A percentile compares a stretch with the other conserved stretches of the same genome.
Conservation (phyloP, 1,284 basidiomycete species). For the Amylostereum areolatum region DNA sequence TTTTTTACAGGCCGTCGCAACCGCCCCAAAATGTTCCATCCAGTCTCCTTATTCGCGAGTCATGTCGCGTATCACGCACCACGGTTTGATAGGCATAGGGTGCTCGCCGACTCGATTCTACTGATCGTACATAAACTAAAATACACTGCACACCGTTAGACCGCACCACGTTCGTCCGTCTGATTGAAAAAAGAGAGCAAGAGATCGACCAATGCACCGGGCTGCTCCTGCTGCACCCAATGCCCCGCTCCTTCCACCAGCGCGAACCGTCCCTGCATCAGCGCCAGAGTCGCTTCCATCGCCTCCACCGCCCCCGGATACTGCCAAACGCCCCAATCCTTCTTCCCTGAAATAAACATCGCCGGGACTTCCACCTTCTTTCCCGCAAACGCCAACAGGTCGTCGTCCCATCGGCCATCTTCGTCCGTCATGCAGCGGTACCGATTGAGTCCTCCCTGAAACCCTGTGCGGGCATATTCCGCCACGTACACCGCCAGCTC, state of each 20-base stretch:
- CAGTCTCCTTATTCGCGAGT: too few relatives aligned
- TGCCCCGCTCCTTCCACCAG: conserved; percentile 54
- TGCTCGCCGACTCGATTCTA: too few relatives aligned
- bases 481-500: conserved; percentile 43
- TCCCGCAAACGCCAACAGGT: conserved; percentile 21
- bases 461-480: conserved; percentile 48
- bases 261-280: conserved; percentile 39
- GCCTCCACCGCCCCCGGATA: conserved; percentile 38
- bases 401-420: conserved; percentile 8
- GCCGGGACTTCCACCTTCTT: conserved; percentile 41
- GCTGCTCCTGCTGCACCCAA: conserved; percentile 49
- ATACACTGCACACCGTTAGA: too few relatives aligned
- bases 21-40: too few relatives aligned
- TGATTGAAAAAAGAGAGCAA: conserved; percentile 31
- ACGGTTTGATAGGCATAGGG: too few relatives aligned
- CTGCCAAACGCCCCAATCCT: conserved; percentile 59
- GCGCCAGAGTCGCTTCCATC: conserved; percentile 31
- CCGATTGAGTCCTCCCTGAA: conserved; percentile 56
- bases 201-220: conserved; percentile 26
- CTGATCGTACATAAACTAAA: too few relatives aligned
- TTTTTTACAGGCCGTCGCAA: too few relatives aligned
- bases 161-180: neutral
- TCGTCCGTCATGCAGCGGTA: conserved; percentile 33
- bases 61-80: too few relatives aligned
- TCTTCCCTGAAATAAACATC: conserved; percentile 46